phyloP scores from a whole-genome alignment of 1,139 yeast genomes.

The Debaryomyces coudertii region DNA sequence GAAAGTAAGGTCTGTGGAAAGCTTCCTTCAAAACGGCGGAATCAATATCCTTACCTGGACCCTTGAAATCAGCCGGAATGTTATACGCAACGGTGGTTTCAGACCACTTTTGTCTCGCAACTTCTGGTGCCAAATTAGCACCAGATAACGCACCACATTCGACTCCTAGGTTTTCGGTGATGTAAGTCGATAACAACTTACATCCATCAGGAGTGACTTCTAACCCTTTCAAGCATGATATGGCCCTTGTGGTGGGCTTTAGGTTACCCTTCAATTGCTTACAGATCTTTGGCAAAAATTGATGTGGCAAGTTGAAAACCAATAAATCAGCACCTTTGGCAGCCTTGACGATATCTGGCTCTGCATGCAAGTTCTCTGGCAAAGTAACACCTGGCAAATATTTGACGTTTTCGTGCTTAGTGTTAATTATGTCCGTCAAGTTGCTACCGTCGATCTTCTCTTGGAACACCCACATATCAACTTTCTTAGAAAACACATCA shows the following conservation, averaged over 20 bases:
- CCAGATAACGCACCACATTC: conserved; percentile 52
- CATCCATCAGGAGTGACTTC: conserved; percentile 50
- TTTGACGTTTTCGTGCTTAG: conserved; percentile 48
- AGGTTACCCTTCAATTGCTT: conserved; percentile 43
- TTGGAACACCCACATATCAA: conserved; percentile 53
- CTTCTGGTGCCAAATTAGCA: conserved; percentile 53
- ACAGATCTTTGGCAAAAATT: conserved; percentile 46
- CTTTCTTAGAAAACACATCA: conserved; percentile 40
- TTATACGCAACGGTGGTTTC: conserved; percentile 53
- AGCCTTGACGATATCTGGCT: conserved; percentile 41
- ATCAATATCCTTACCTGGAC: conserved; percentile 48
- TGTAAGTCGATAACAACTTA: conserved; percentile 46
- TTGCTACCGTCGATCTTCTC: conserved; percentile 47
- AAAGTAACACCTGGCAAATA: conserved; percentile 49
- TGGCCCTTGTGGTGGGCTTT: conserved; percentile 44
- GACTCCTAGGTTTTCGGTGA: conserved; percentile 48
- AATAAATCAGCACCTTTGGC: conserved; percentile 48
- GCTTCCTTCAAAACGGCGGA: conserved; percentile 43
- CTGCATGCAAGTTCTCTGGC: conserved; percentile 47
- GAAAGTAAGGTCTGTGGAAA: conserved; percentile 53
- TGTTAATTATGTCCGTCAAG: conserved; percentile 49
- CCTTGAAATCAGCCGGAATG: conserved; percentile 43
- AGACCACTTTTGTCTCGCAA: conserved; percentile 52
- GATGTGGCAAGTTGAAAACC: conserved; percentile 54
- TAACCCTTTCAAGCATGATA: conserved; percentile 52